Percentiles rank a stretch among this genome's conserved stretches.
Evolutionary conservation across 1,284 basidiomycete genomes (phyloP).

Genomic region (Ceratobasidium sp.): DNA sequence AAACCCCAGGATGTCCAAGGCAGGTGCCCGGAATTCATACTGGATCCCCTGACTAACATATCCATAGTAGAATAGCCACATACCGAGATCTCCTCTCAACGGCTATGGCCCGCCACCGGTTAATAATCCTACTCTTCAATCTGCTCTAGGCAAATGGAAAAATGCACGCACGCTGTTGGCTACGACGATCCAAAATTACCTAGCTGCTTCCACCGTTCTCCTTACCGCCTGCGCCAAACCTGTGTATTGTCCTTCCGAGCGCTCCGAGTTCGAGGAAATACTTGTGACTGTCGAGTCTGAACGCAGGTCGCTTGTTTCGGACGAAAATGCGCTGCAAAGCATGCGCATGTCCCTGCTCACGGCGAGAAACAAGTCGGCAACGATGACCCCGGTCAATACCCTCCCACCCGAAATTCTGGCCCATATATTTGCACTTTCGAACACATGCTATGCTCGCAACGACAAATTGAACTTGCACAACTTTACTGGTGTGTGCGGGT

Average conservation of each 20-base stretch:
- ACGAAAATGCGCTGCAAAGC: background rate
- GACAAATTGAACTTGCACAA: background rate
- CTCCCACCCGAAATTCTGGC: slow-evolving; percentile 11
- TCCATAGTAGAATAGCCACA: too few relatives aligned
- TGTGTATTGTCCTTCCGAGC: background rate
- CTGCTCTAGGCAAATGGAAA: background rate
- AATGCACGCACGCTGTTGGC: background rate
- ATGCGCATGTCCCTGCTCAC: background rate
- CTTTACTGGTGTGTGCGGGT: background rate
- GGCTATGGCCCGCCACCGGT: too few relatives aligned
- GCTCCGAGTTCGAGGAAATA: background rate
- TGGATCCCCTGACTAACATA: too few relatives aligned
- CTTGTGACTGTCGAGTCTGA: background rate
- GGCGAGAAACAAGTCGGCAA: background rate
- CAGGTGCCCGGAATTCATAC: too few relatives aligned
- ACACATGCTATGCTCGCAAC: background rate
- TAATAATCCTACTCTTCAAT: background rate
- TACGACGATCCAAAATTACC: background rate
- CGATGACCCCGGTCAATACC: background rate
- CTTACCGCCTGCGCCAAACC: background rate
- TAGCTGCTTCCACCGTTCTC: background rate
- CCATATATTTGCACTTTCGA: background rate
- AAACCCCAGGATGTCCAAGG: too few relatives aligned
- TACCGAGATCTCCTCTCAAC: background rate
- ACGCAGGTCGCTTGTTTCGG: background rate